These are phyloP conservation scores for Citrus inodora DNA, from an alignment of 345 rosid species.

Conservation along the genomic window DNA sequence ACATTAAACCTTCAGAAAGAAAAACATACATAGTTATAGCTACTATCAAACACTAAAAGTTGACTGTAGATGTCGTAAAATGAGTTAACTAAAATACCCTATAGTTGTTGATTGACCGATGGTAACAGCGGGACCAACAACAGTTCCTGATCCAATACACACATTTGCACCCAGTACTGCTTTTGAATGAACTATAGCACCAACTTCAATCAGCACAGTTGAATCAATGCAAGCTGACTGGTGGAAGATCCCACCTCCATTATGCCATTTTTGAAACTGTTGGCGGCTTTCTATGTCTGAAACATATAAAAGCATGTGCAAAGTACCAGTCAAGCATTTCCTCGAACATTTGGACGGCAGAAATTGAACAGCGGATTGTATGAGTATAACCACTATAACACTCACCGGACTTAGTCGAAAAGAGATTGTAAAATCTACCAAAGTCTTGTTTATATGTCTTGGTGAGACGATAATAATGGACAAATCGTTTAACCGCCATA, in stretches of 20 bases:
- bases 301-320: not conserved
- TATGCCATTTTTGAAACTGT: slow-evolving; percentile 48
- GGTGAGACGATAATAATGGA: not conserved
- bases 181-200: slow-evolving; percentile 56
- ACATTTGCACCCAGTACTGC: slow-evolving; percentile 56
- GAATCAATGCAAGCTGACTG: slow-evolving; percentile 53
- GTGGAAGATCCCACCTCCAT: slow-evolving; percentile 72
- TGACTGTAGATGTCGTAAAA: not conserved
- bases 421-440: not conserved
- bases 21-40: not conserved
- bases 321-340: not conserved
- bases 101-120: slow-evolving; percentile 54
- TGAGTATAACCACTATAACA: no score
- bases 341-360: not conserved
- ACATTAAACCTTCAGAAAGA: slow-evolving; percentile 50
- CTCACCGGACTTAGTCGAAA: not conserved
- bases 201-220: slow-evolving; percentile 51
- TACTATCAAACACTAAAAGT: not conserved
- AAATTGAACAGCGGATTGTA: not conserved
- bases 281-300: slow-evolving; percentile 30
- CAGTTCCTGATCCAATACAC: slow-evolving; percentile 61
- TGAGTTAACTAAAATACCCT: slow-evolving; percentile 35
- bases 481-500: slow-evolving; percentile 5
- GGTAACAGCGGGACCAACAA: slow-evolving; percentile 59
- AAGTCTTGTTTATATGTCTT: not conserved